Conservation (phyloP, 345 rosid genomes). For the Euphorbia pulcherrima region DNA sequence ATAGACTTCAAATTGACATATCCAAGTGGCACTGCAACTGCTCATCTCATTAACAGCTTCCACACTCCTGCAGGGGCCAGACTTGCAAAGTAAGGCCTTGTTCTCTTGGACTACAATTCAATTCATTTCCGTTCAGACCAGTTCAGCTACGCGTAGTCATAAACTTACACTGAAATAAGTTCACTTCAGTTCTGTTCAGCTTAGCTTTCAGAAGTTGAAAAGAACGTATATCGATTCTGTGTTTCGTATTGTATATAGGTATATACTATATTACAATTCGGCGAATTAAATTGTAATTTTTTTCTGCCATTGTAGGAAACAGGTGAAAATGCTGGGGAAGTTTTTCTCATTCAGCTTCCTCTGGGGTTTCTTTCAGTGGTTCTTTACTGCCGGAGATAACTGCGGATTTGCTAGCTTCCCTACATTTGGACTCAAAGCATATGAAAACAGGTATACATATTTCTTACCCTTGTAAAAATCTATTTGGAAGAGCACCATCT, state of each 20-base stretch:
- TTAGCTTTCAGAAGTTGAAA: no score
- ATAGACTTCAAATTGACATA: constrained; percentile 33
- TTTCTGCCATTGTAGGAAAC: constrained; percentile 22
- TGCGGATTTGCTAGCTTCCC: constrained; percentile 31
- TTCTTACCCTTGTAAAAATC: not conserved
- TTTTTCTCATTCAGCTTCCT: constrained; percentile 32
- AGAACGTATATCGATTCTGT: not conserved
- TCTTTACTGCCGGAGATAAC: constrained; percentile 27
- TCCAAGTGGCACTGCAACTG: constrained; percentile 41
- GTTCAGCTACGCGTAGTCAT: no score
- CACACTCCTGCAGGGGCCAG: constrained; percentile 37
- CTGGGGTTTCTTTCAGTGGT: constrained; percentile 38
- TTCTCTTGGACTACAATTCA: no score
- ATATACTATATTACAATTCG: not conserved
- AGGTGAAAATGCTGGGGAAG: constrained; percentile 26
- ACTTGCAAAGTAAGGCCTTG: constrained; percentile 24
- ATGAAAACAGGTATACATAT: constrained; percentile 16
- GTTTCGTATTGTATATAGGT: not conserved
- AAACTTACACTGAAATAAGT: no score
- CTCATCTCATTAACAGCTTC: constrained; percentile 34
- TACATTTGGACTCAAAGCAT: constrained; percentile 28
- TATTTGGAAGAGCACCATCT: not conserved
- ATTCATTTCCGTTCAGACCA: no score
- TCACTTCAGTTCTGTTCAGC: no score
- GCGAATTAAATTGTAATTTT: not conserved